These are phyloP conservation scores for Potentilla sterilis DNA, from an alignment of 306 rosid genomes.

Conservation along the genomic window DNA sequence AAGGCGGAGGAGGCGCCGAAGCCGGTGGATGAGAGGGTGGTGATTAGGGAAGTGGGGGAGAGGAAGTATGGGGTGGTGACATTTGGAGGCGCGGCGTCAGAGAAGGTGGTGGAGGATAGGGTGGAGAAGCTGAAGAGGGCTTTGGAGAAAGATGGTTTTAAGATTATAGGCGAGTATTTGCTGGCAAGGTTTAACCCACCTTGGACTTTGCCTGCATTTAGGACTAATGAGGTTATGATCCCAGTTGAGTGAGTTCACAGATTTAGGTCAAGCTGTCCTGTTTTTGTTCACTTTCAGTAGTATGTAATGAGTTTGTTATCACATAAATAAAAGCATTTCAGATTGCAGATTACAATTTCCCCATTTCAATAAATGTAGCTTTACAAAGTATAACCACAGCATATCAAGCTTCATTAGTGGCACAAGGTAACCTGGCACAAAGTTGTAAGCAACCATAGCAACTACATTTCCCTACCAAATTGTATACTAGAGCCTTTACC, in stretches of 20 bases:
- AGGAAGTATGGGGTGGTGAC: slow-evolving; percentile 71
- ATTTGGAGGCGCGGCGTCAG: slow-evolving; percentile 62
- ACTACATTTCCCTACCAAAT: neutral
- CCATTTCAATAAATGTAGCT: neutral
- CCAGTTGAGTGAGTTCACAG: slow-evolving; percentile 52
- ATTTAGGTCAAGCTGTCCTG: neutral
- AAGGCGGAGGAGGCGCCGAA: slow-evolving; percentile 78
- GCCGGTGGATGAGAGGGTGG: slow-evolving; percentile 82
- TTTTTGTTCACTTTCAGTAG: neutral
- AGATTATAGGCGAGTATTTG: slow-evolving; percentile 59
- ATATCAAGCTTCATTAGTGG: neutral
- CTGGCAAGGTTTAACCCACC: slow-evolving; percentile 93
- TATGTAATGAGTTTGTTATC: neutral
- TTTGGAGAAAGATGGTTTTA: slow-evolving; percentile 77
- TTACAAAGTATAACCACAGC: too few species aligned
- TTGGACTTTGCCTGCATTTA: slow-evolving; percentile 62
- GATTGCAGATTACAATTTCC: neutral
- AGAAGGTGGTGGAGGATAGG: slow-evolving; percentile 57
- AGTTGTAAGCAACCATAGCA: neutral
- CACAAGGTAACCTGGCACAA: neutral
- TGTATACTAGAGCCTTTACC: neutral
- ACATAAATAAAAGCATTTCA: neutral
- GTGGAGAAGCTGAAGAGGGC: slow-evolving; percentile 54
- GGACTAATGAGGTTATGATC: slow-evolving; percentile 82
- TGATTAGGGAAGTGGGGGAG: slow-evolving; percentile 68